A percentile compares a stretch with the other conserved stretches of the same genome.
phyloP scores from a whole-genome alignment of 306 rosid species.

The Prinsepia uniflora region DNA sequence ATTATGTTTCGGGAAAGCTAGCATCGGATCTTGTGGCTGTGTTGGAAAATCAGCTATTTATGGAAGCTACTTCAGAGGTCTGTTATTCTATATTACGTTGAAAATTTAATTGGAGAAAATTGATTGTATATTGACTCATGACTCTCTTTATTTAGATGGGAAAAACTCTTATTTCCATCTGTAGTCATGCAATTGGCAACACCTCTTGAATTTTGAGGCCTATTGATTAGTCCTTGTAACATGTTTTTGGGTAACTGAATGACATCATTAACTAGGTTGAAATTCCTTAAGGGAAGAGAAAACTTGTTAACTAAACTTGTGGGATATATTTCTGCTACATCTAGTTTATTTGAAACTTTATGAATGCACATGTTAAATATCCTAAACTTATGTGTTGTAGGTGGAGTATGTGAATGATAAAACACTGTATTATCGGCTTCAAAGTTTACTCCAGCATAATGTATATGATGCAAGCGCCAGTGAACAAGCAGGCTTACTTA shows the following conservation, averaged over 20 bases:
- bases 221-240: background rate
- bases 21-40: background rate
- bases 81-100: slow-evolving; percentile 6
- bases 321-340: background rate
- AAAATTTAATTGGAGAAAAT: background rate
- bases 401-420: slow-evolving; percentile 36
- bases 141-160: background rate
- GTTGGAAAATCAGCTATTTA: slow-evolving; percentile 30
- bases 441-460: background rate
- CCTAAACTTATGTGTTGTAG: slow-evolving; percentile 28
- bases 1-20: background rate
- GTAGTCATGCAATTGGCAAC: background rate
- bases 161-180: background rate
- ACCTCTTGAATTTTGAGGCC: background rate
- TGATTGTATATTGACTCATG: background rate
- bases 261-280: background rate
- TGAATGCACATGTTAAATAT: background rate
- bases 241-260: slow-evolving; percentile 5
- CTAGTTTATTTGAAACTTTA: background rate
- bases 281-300: background rate
- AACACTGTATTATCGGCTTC: slow-evolving; percentile 28
- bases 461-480: slow-evolving; percentile 3
- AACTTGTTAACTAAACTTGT: background rate
- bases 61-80: slow-evolving; percentile 42
- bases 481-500: slow-evolving; percentile 6